Evolutionary conservation across 345 rosid genomes (phyloP), one percentile per base, ranked within the genome.

Genomic region (Eucalyptus tenuipes): DNA sequence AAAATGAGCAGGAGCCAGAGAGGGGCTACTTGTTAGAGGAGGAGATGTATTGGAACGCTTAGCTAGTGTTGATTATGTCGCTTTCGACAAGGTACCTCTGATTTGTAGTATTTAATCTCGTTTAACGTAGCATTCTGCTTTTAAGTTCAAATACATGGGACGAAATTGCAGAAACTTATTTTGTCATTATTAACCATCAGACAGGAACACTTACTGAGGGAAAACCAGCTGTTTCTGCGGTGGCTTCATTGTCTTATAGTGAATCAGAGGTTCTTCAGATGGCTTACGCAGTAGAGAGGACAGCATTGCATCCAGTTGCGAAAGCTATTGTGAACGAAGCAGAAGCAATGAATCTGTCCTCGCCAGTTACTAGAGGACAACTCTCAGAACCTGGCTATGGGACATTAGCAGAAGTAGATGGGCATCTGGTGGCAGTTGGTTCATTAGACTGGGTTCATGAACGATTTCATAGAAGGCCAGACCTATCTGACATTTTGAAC

Each of bases 161-260:
- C 5, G 16, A 75, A 71, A 75, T 75, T 75, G 84, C 8, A 20
- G 84, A 75, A 22, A 75, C 84, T 75, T 75, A 75, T 75, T 75
- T 75, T 75, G 29, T 86, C 44, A n/a, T 48, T 91, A 50, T 89
- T 88, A 86, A 71, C 48, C 61, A 89, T 89, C 92, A 96, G 99
- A 97, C 99, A 52, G 99, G 99, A 53, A 97, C 99, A 86, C 98
- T 97, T 75, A 96, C 98, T 27, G 98, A 95, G 94, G 99, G 99
- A 92, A 95, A 92, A 93, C 98, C 98, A 79, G 85, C 94, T 7
- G 97, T 97, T 89, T 93, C 95, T 89, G 95, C 93, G 25, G 94
- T 97, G 89, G 95, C 95, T 89, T 96, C 99, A 86, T 64, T 91
- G 80, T 88, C 86, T 57, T 93, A 95, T 85, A 88, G 93, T 88